A percentile compares a stretch with the other conserved stretches of the same genome.
Evolutionary conservation across 345 rosid species (phyloP).

Genomic region (Raphanus raphanistrum): DNA sequence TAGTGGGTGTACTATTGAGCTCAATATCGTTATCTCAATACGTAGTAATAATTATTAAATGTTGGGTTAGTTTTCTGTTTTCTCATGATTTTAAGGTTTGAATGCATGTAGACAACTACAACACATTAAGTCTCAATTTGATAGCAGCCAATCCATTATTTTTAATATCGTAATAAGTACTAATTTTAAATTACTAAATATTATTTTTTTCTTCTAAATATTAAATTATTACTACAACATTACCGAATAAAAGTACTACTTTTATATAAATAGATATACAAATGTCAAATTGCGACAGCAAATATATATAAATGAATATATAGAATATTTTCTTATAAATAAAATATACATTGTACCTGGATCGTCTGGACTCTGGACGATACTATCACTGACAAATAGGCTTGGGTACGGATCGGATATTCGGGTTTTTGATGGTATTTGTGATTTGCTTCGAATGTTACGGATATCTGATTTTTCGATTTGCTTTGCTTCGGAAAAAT

Average conservation of each 20-base stretch:
- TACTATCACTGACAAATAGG: constrained; percentile 31
- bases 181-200: background rate
- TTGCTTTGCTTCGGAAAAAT: no score
- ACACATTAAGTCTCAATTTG: constrained; percentile 11
- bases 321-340: background rate
- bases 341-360: constrained; percentile 13
- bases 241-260: no score
- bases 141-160: constrained; percentile 17
- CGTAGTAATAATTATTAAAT: constrained; percentile 16
- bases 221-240: no score
- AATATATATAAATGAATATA: background rate
- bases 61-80: constrained; percentile 33
- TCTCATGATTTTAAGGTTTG: constrained; percentile 42
- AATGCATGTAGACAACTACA: constrained; percentile 20
- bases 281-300: constrained; percentile 4
- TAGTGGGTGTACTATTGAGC: constrained; percentile 46
- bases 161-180: background rate
- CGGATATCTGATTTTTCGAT: no score
- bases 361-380: constrained; percentile 24
- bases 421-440: no score
- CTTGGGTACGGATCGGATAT: no score
- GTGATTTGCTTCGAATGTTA: no score
- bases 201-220: no score
- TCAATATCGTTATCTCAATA: constrained; percentile 42
- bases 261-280: background rate